A percentile compares a stretch with the other conserved stretches of the same genome.
phyloP scores from a whole-genome alignment of 768 basidiomycete species.

The Symmetrospora coprosmae region DNA sequence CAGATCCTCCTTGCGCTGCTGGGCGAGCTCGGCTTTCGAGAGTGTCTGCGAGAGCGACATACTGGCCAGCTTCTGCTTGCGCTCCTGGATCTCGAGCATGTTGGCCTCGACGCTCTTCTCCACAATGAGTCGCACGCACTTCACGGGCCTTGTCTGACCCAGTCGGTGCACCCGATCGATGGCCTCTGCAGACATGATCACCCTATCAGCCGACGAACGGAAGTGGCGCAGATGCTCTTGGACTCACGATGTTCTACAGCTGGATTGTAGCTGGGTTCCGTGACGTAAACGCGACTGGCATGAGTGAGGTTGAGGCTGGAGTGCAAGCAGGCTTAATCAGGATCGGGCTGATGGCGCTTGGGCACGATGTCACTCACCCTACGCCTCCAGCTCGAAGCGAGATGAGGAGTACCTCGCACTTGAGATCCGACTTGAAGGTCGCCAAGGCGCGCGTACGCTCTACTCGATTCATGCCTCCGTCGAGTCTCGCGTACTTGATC shows the following conservation, averaged over 20 bases:
- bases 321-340: background rate
- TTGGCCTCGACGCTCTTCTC: slow-evolving; percentile 85
- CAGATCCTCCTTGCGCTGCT: slow-evolving; percentile 76
- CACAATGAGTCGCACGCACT: slow-evolving; percentile 83
- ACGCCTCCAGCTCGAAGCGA: slow-evolving; percentile 95
- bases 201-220: no score
- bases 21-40: slow-evolving; percentile 73
- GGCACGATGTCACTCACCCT: slow-evolving; percentile 36
- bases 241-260: slow-evolving; percentile 17
- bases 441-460: slow-evolving; percentile 86
- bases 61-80: slow-evolving; percentile 76
- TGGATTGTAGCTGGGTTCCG: slow-evolving; percentile 40
- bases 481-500: slow-evolving; percentile 80
- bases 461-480: slow-evolving; percentile 96
- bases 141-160: slow-evolving; percentile 82
- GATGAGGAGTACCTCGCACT: slow-evolving; percentile 83
- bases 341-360: no score
- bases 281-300: slow-evolving; percentile 81
- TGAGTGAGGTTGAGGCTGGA: slow-evolving; percentile 73
- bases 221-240: no score
- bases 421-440: slow-evolving; percentile 71
- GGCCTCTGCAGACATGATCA: slow-evolving; percentile 92
- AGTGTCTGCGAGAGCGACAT: slow-evolving; percentile 65
- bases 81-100: slow-evolving; percentile 79
- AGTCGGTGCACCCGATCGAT: slow-evolving; percentile 86